Conservation (phyloP, 306 rosid species). For the Malus sylvestris region DNA sequence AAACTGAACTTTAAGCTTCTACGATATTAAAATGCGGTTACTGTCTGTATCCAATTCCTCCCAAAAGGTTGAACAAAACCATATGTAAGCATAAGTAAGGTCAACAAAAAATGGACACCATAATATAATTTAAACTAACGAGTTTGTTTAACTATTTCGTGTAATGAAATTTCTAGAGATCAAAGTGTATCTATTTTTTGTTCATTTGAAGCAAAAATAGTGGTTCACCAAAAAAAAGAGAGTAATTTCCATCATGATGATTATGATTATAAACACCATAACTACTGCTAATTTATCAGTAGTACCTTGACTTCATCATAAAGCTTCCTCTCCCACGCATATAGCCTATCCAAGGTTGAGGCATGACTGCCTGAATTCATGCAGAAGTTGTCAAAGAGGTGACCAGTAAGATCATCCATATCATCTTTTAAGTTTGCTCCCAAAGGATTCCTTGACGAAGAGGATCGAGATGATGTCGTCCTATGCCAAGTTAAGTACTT, state of each 20-base stretch:
- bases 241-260: not conserved
- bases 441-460: slow-evolving; percentile 77
- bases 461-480: slow-evolving; percentile 74
- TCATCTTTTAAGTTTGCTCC: slow-evolving; percentile 63
- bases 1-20: not conserved
- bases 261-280: not conserved
- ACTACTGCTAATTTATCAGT: slow-evolving; percentile 8
- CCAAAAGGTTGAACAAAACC: not conserved
- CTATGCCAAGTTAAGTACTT: slow-evolving; percentile 92
- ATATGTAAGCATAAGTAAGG: too few relatives aligned
- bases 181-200: not conserved
- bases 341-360: slow-evolving; percentile 91
- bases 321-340: slow-evolving; percentile 97
- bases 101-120: not conserved
- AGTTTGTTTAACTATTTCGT: not conserved
- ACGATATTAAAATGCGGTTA: not conserved
- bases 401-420: slow-evolving; percentile 40
- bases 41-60: not conserved
- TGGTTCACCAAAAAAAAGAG: not conserved
- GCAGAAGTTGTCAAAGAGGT: slow-evolving; percentile 59
- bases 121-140: not conserved
- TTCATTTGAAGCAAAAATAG: not conserved
- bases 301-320: slow-evolving; percentile 97
- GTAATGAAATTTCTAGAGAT: not conserved
- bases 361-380: slow-evolving; percentile 95